phyloP scores from a whole-genome alignment of 2,329 filamentous ascomycete genomes.

The Neospermospora avenae region DNA sequence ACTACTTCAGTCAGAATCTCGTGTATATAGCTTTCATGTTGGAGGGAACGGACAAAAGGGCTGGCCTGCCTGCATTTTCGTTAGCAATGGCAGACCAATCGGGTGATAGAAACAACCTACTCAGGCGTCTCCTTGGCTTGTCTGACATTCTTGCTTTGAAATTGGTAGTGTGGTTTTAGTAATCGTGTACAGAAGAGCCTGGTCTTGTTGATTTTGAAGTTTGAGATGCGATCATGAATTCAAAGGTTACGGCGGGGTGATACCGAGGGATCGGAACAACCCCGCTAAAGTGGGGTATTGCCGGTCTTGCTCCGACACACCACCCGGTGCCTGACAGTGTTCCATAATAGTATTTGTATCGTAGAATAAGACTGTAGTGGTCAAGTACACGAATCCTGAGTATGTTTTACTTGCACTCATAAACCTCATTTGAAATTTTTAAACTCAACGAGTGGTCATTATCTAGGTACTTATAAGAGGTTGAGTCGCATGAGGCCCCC shows the following conservation, averaged over 20 bases:
- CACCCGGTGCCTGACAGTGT: too few relatives aligned
- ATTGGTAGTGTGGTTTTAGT: neutral
- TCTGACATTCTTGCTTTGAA: conserved; percentile 15
- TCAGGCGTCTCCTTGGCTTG: conserved; percentile 20
- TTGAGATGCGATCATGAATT: neutral
- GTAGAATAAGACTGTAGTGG: too few relatives aligned
- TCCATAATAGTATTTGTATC: too few relatives aligned
- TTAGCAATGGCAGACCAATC: neutral
- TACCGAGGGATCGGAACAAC: neutral
- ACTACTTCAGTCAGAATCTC: conserved; percentile 44
- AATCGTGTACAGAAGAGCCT: neutral
- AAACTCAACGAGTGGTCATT: too few relatives aligned
- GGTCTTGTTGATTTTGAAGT: neutral
- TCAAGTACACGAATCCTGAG: too few relatives aligned
- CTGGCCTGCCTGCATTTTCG: conserved; percentile 16
- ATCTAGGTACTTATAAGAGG: too few relatives aligned
- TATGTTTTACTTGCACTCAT: too few relatives aligned
- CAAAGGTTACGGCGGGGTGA: neutral
- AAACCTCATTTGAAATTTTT: too few relatives aligned
- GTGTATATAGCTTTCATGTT: neutral
- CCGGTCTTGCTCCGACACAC: neutral
- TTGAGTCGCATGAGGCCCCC: too few relatives aligned
- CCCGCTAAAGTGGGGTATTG: neutral
- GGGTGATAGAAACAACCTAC: conserved; percentile 9
- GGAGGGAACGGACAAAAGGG: conserved; percentile 25